Evolutionary conservation across 2,329 filamentous ascomycete species (phyloP).

Genomic region (Helicocarpus griseus): DNA sequence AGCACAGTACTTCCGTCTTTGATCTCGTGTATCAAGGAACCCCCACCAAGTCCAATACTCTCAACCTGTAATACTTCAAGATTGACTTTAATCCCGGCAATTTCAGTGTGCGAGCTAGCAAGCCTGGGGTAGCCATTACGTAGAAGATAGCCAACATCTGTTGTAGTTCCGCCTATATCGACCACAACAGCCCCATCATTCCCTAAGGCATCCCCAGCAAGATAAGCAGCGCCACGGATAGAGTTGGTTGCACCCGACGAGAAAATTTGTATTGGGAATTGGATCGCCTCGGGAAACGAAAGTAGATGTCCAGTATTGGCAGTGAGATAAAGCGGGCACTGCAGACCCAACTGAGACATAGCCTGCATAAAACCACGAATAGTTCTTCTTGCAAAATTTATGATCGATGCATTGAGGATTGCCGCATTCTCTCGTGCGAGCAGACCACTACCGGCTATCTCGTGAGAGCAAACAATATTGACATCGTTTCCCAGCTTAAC

Average conservation of each 20-base stretch:
- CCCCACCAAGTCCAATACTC: constrained; percentile 49
- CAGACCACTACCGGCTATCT: constrained; percentile 28
- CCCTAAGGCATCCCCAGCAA: constrained; percentile 30
- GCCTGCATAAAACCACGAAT: constrained; percentile 48
- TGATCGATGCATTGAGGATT: constrained; percentile 54
- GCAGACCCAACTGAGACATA: constrained; percentile 40
- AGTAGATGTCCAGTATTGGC: constrained; percentile 56
- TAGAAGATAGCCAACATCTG: constrained; percentile 53
- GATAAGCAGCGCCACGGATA: constrained; percentile 53
- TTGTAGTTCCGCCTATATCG: constrained; percentile 58
- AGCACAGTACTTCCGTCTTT: not conserved
- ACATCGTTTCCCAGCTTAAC: constrained; percentile 5
- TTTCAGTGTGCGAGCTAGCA: constrained; percentile 51
- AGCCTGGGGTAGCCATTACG: constrained; percentile 55
- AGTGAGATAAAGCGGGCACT: constrained; percentile 50
- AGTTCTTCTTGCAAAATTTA: constrained; percentile 48
- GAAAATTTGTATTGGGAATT: constrained; percentile 52
- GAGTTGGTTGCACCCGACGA: constrained; percentile 56
- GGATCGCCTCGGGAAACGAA: constrained; percentile 43
- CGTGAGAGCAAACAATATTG: constrained; percentile 5
- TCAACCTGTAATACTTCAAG: constrained; percentile 49
- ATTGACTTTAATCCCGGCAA: constrained; percentile 56
- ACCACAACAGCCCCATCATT: constrained; percentile 37
- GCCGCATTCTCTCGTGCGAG: constrained; percentile 55
- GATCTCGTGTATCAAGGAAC: constrained; percentile 37